Evolutionary conservation across 2,329 filamentous ascomycete genomes (phyloP).

Genomic region (Thielaviopsis euricoi): DNA sequence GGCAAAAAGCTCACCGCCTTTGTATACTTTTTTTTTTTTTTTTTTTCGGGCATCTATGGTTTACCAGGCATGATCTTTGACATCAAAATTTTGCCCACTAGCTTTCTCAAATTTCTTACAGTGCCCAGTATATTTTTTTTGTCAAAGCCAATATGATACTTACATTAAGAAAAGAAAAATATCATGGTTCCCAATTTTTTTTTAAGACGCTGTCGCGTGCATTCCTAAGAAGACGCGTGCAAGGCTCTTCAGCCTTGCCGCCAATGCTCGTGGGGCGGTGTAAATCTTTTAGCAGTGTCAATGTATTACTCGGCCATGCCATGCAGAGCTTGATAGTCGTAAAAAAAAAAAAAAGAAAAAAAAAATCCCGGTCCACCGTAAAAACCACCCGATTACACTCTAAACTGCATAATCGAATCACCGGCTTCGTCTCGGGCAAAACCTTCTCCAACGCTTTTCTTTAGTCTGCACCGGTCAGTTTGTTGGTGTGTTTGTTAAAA

Average conservation of each 20-base stretch:
- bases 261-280: slow-evolving; percentile 6
- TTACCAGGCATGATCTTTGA: too few relatives aligned
- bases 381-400: too few relatives aligned
- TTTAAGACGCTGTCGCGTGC: not conserved
- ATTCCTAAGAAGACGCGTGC: not conserved
- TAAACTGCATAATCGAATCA: not conserved
- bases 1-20: slow-evolving; percentile 6
- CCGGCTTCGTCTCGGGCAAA: not conserved
- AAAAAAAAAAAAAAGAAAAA: too few relatives aligned
- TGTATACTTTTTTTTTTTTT: not conserved
- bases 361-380: too few relatives aligned
- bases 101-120: too few relatives aligned
- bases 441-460: too few relatives aligned
- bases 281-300: not conserved
- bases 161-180: slow-evolving; percentile 4
- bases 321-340: too few relatives aligned
- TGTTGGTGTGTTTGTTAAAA: too few relatives aligned
- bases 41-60: too few relatives aligned
- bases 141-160: not conserved
- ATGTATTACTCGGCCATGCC: not conserved
- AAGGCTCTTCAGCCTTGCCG: slow-evolving; percentile 2
- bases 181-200: not conserved
- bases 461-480: too few relatives aligned
- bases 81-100: too few relatives aligned
- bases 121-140: too few relatives aligned